Evolutionary conservation across 1,139 yeast genomes (phyloP), one percentile per base, ranked within the genome.

Genomic region (Suhomyces chickasaworum): DNA sequence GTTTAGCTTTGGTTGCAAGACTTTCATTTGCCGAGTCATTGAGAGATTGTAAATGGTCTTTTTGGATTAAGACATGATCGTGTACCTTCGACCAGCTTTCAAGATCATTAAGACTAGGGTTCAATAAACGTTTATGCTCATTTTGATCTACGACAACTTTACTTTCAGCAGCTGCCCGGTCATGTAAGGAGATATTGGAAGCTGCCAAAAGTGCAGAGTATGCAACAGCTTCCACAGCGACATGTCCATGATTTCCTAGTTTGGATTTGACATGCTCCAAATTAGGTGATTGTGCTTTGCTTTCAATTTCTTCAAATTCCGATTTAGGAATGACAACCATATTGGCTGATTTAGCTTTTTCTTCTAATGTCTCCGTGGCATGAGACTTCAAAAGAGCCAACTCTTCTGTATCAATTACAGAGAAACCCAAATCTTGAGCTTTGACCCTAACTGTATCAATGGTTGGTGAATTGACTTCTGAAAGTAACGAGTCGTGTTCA

Each of bases 251-350:
- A 1, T 32, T 37, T 37, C 47, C 48, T 7, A 68, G 63, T 37
- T 55, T 47, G 5, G 52, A 47, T 10, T 49, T 47, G 5, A 71
- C 37, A 39, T 62, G 63, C 0, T 56, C 61, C 35, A 64, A 38
- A 1, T 55, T 31, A 3, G 71, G 72, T 6, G 43, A 41, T 7
- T 48, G 37, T n/a, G 54, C 52, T 18, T 44, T 42, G 3, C 34
- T 22, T 3, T 53, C 46, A 43, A 41, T 17, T 29, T 40, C 45
- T 2, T 53, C 42, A 30, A 52, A 54, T n/a, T 54, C 56, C 1
- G 41, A 49, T 10, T 39, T 41, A n/a, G 59, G 47, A 6, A 63
- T n/a, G 4, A 53, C 37, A 10, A 48, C 37, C 50, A 50, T 22
- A 13, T 44, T 34, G 54, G 8, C 37, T 47, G 39, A 49, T 41